Evolutionary conservation across 2,329 filamentous ascomycete genomes (phyloP).

Genomic region (Ceratocystis cubensis): DNA sequence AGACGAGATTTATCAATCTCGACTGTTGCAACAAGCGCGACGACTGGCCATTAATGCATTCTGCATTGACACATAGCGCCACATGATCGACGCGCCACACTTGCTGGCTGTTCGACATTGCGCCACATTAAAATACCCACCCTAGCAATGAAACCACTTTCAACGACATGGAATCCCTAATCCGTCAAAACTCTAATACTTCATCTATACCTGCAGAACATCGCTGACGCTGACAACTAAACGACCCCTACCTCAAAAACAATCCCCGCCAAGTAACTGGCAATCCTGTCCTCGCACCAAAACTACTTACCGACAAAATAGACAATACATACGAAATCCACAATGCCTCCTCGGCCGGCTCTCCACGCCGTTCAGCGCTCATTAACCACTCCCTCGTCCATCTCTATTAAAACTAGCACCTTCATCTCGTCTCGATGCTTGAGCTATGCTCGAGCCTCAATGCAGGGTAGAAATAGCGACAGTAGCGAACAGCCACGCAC

Average conservation of each 20-base stretch:
- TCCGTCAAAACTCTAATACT: conserved; percentile 1
- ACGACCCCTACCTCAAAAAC: background rate
- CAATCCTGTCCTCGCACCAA: background rate
- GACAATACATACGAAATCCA: background rate
- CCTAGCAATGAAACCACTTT: conserved; percentile 1
- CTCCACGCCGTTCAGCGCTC: conserved; percentile 18
- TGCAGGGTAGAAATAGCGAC: background rate
- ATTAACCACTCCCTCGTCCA: background rate
- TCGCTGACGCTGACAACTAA: background rate
- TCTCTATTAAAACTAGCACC: conserved; percentile 3
- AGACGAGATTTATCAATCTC: background rate
- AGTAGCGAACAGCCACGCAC: conserved; percentile 8
- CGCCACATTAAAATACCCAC: conserved; percentile 3
- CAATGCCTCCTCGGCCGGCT: conserved; percentile 9
- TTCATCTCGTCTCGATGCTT: conserved; percentile 19
- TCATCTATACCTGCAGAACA: background rate
- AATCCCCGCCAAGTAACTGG: background rate
- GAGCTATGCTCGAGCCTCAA: conserved; percentile 16
- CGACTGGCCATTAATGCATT: background rate
- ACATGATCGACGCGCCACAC: background rate
- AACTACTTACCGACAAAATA: too few species aligned
- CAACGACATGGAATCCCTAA: background rate
- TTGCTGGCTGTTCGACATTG: background rate
- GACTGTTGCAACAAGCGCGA: too few species aligned
- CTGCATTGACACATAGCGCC: background rate